A percentile compares a stretch with the other conserved stretches of the same genome.
Conservation (phyloP, 129 eudicot genomes). For the Heracleum sosnowskyi region DNA sequence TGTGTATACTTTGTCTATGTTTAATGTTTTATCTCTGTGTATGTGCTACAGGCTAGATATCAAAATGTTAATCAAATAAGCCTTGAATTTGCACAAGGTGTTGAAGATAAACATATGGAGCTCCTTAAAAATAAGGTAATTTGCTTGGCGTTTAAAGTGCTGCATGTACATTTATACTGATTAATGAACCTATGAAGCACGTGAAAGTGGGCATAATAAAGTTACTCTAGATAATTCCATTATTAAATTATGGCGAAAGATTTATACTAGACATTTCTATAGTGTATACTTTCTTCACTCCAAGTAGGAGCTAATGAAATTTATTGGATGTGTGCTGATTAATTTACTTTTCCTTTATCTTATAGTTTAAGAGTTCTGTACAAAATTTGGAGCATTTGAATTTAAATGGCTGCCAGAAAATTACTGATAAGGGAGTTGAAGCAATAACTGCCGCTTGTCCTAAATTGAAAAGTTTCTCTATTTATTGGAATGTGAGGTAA, state of each 20-base stretch:
- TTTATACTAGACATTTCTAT: background rate
- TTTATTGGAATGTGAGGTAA: constrained; percentile 98
- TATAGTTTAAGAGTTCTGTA: constrained; percentile 52
- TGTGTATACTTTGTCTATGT: background rate
- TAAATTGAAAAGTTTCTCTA: constrained; percentile 61
- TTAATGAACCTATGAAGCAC: background rate
- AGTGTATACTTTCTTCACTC: background rate
- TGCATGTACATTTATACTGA: background rate
- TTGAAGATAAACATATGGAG: constrained; percentile 74
- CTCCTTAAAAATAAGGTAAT: constrained; percentile 53
- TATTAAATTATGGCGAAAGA: background rate
- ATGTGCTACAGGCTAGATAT: constrained; percentile 63
- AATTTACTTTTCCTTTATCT: constrained; percentile 9
- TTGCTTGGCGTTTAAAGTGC: background rate
- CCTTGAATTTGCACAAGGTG: constrained; percentile 87
- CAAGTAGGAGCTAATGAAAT: background rate
- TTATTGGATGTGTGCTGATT: background rate
- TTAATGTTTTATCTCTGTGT: constrained; percentile 3
- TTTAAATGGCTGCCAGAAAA: constrained; percentile 85
- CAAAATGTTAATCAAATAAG: constrained; percentile 63
- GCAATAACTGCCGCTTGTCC: constrained; percentile 54
- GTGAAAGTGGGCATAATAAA: background rate
- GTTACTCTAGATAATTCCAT: background rate
- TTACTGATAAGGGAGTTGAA: constrained; percentile 76
- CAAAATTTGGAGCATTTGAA: constrained; percentile 59